Percentiles rank a stretch among this genome's conserved stretches.
These are phyloP conservation scores for Pittosporum tobira DNA, from an alignment of 129 eudicot species.

Conservation along the genomic window DNA sequence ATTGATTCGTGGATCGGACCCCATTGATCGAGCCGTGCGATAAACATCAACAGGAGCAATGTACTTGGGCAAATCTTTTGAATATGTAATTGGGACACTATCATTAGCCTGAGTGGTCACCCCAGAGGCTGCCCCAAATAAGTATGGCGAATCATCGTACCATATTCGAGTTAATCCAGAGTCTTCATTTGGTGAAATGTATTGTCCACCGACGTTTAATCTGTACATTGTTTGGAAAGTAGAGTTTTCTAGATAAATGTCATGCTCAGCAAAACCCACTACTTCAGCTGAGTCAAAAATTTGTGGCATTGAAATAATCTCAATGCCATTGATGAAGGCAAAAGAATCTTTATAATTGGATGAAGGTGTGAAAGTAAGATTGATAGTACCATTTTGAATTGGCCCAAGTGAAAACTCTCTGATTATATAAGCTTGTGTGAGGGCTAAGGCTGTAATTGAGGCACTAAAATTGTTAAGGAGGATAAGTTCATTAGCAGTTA, in stretches of 20 bases:
- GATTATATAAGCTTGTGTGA: slow-evolving; percentile 25
- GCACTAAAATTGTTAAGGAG: slow-evolving; percentile 52
- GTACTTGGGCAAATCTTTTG: slow-evolving; percentile 19
- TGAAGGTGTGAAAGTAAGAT: slow-evolving; percentile 33
- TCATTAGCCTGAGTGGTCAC: slow-evolving; percentile 12
- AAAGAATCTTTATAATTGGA: slow-evolving; percentile 22
- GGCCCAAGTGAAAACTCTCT: slow-evolving; percentile 29
- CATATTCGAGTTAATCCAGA: slow-evolving; percentile 38
- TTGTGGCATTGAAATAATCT: slow-evolving; percentile 44
- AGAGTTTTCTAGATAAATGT: background rate
- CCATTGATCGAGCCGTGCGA: slow-evolving; percentile 44
- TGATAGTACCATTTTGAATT: slow-evolving; percentile 8
- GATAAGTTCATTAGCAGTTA: slow-evolving; percentile 24
- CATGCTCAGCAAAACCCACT: slow-evolving; percentile 18
- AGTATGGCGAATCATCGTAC: slow-evolving; percentile 37
- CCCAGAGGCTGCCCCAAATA: slow-evolving; percentile 30
- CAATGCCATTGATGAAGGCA: slow-evolving; percentile 58
- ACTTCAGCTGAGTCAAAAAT: slow-evolving; percentile 15
- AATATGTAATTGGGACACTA: slow-evolving; percentile 19
- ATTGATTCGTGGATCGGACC: slow-evolving; percentile 22
- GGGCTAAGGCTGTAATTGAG: slow-evolving; percentile 20
- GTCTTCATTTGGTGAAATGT: slow-evolving; percentile 27
- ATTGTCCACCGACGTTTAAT: slow-evolving; percentile 50
- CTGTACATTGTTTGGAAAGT: slow-evolving; percentile 32
- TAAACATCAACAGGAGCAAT: slow-evolving; percentile 45